Evolutionary conservation across 176 grass and related monocot genomes (phyloP).

Genomic region (Leersia perrieri): DNA sequence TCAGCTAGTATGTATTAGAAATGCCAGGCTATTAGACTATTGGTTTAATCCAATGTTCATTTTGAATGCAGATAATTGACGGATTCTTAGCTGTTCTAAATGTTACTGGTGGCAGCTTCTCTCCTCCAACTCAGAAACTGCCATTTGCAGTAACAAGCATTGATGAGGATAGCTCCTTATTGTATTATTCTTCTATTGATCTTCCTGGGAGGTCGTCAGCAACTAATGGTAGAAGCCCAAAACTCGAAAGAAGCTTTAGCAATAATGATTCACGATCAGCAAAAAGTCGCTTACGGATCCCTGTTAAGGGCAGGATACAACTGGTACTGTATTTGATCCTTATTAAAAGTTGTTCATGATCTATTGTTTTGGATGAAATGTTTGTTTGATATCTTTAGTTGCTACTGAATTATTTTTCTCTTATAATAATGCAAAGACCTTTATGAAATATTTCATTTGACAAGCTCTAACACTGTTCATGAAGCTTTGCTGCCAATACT

Average conservation of each 20-base stretch:
- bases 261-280: constrained; percentile 75
- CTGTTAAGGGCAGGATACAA: constrained; percentile 83
- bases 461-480: neutral
- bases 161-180: constrained; percentile 76
- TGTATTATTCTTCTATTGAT: constrained; percentile 94
- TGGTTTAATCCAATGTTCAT: constrained; percentile 29
- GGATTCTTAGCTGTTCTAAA: constrained; percentile 86
- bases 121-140: constrained; percentile 72
- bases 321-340: constrained; percentile 64
- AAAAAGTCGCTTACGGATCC: constrained; percentile 89
- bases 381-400: neutral
- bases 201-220: constrained; percentile 58
- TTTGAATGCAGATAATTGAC: constrained; percentile 73
- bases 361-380: constrained; percentile 7
- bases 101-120: constrained; percentile 84
- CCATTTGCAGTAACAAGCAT: constrained; percentile 89
- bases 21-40: neutral
- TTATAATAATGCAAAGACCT: neutral
- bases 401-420: neutral
- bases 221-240: constrained; percentile 52
- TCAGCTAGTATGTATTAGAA: constrained; percentile 9
- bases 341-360: neutral
- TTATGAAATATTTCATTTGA: neutral
- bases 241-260: constrained; percentile 59
- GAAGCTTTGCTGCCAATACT: neutral